A percentile compares a stretch with the other conserved stretches of the same genome.
Evolutionary conservation across 2,329 filamentous ascomycete species (phyloP).

Genomic region (Delphinella strobiligena): DNA sequence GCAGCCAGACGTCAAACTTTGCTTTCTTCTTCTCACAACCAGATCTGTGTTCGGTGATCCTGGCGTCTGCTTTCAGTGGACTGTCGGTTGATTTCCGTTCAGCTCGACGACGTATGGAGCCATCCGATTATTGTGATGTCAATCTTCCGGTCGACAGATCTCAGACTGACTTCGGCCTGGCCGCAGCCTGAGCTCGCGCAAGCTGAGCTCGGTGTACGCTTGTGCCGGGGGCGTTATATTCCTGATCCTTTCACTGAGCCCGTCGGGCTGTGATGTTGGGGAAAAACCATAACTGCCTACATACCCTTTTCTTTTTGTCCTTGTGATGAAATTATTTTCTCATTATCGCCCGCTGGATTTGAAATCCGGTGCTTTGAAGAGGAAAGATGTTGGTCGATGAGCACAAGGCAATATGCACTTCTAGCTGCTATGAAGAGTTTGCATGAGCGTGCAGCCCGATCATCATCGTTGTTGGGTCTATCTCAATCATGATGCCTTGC

Average conservation of each 20-base stretch:
- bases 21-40: slow-evolving; percentile 36
- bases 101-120: slow-evolving; percentile 81
- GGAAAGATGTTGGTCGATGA: neutral
- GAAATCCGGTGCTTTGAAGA: neutral
- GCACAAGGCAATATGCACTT: neutral
- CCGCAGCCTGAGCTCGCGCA: slow-evolving; percentile 54
- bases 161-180: slow-evolving; percentile 54
- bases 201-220: slow-evolving; percentile 55
- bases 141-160: slow-evolving; percentile 93
- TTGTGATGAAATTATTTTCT: neutral
- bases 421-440: neutral
- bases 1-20: no score
- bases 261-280: slow-evolving; percentile 82
- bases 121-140: slow-evolving; percentile 60
- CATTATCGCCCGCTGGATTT: neutral
- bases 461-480: no score
- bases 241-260: slow-evolving; percentile 78
- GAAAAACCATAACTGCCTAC: slow-evolving; percentile 64
- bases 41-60: slow-evolving; percentile 84
- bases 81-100: slow-evolving; percentile 70
- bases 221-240: slow-evolving; percentile 65
- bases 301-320: slow-evolving; percentile 8
- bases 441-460: neutral
- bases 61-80: slow-evolving; percentile 34
- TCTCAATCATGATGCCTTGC: no score